phyloP scores from a whole-genome alignment of 2,329 filamentous ascomycete genomes.

The Hypoxylon sp. region DNA sequence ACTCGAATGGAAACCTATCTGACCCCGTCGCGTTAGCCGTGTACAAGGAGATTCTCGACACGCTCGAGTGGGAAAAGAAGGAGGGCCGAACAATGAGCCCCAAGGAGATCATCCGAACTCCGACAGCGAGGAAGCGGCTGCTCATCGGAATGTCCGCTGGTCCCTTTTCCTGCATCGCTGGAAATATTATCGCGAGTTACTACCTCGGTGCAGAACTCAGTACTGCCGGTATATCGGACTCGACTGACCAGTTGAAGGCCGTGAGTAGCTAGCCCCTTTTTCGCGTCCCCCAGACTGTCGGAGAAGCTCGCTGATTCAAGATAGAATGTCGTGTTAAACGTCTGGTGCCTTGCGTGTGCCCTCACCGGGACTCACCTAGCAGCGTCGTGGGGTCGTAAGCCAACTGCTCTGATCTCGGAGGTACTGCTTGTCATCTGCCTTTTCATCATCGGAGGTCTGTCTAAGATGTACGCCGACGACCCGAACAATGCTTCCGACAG shows the following conservation, averaged over 20 bases:
- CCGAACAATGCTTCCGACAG: constrained; percentile 39
- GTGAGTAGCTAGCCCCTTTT: constrained; percentile 27
- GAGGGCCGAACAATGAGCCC: constrained; percentile 49
- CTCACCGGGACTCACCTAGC: constrained; percentile 54
- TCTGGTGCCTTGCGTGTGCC: constrained; percentile 55
- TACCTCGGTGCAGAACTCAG: constrained; percentile 51
- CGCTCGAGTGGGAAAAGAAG: constrained; percentile 55
- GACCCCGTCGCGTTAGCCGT: constrained; percentile 49
- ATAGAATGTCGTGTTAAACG: constrained; percentile 59
- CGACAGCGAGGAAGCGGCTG: constrained; percentile 49
- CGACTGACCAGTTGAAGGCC: constrained; percentile 49
- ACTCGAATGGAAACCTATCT: constrained; percentile 50
- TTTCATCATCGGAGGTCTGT: constrained; percentile 60
- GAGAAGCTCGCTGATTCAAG: not conserved
- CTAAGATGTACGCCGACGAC: constrained; percentile 50
- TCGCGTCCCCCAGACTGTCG: not conserved
- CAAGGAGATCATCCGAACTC: constrained; percentile 50
- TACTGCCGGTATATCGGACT: constrained; percentile 52
- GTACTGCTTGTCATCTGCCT: constrained; percentile 52
- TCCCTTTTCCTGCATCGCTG: constrained; percentile 47
- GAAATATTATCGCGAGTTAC: constrained; percentile 52
- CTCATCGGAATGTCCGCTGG: constrained; percentile 50
- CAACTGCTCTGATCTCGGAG: constrained; percentile 52
- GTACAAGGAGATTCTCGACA: constrained; percentile 55
- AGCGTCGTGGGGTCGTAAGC: constrained; percentile 54